Evolutionary conservation across 1,139 yeast species (phyloP).

Genomic region (Hyphopichia fennica): DNA sequence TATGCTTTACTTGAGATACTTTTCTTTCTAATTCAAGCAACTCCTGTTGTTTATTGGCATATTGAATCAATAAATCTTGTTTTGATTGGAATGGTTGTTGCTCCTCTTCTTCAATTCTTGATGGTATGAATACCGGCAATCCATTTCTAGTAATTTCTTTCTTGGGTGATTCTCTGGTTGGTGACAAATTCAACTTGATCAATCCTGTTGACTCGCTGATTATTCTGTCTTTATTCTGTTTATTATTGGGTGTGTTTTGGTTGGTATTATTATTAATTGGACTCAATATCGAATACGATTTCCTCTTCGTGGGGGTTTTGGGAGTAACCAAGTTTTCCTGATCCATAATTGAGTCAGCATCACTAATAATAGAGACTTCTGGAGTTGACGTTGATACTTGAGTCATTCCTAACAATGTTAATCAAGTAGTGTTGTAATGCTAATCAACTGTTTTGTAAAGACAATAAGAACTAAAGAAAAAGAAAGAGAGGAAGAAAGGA

Average conservation of each 20-base stretch:
- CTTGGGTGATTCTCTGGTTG: slow-evolving; percentile 5
- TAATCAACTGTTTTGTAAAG: too few species aligned
- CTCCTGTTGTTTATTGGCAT: slow-evolving; percentile 23
- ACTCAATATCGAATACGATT: slow-evolving; percentile 15
- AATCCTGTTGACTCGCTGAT: slow-evolving; percentile 21
- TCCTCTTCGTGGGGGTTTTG: slow-evolving; percentile 9
- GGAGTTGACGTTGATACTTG: background rate
- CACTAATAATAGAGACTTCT: background rate
- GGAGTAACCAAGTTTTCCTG: background rate
- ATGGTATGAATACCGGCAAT: too few species aligned
- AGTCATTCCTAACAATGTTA: too few species aligned
- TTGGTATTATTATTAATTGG: slow-evolving; percentile 6
- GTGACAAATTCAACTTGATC: slow-evolving; percentile 18
- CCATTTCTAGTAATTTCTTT: too few species aligned
- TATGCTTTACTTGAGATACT: slow-evolving; percentile 23
- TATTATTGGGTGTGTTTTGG: background rate
- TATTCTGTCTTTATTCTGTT: slow-evolving; percentile 9
- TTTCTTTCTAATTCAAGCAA: slow-evolving; percentile 24
- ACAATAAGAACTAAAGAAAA: too few species aligned
- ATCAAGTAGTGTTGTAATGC: too few species aligned
- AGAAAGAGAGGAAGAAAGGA: too few species aligned
- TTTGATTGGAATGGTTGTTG: slow-evolving; percentile 7
- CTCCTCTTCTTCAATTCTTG: slow-evolving; percentile 1
- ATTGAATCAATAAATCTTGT: slow-evolving; percentile 12
- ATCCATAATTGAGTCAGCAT: background rate